These are phyloP conservation scores for Fusarium compactum DNA, from an alignment of 2,329 filamentous ascomycete genomes.

Conservation along the genomic window DNA sequence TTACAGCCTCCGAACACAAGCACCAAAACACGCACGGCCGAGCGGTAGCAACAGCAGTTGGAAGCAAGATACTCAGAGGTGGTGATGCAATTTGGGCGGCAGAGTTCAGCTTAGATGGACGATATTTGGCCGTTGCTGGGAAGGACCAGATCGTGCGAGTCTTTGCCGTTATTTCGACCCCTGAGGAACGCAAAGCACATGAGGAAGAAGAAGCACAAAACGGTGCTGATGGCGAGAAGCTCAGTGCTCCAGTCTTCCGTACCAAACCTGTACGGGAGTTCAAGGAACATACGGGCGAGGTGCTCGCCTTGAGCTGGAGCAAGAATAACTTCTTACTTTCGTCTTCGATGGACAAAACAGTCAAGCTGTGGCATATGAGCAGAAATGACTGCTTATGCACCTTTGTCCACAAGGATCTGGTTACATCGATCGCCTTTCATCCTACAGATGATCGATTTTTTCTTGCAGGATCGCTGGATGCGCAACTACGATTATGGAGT, in stretches of 20 bases:
- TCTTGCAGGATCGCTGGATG: conserved; percentile 90
- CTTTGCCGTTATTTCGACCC: conserved; percentile 87
- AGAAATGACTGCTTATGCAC: conserved; percentile 88
- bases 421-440: conserved; percentile 94
- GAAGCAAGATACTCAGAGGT: conserved; percentile 57
- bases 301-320: conserved; percentile 96
- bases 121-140: conserved; percentile 90
- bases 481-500: conserved; percentile 90
- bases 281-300: conserved; percentile 83
- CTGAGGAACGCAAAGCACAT: conserved; percentile 80
- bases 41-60: conserved; percentile 53
- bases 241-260: conserved; percentile 92
- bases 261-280: conserved; percentile 84
- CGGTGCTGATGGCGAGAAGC: conserved; percentile 63
- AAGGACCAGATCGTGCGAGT: conserved; percentile 87
- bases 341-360: conserved; percentile 98
- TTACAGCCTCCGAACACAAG: conserved; percentile 69
- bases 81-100: conserved; percentile 88
- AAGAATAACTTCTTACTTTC: conserved; percentile 98
- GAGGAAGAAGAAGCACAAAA: conserved; percentile 69
- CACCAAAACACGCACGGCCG: conserved; percentile 48
- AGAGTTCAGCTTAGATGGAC: conserved; percentile 93
- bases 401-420: conserved; percentile 95
- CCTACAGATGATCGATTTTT: conserved; percentile 97
- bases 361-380: conserved; percentile 91